A percentile compares a stretch with the other conserved stretches of the same genome.
Conservation (phyloP, 1,139 yeast genomes). For the Yamadazyma kanchanaburiensis region DNA sequence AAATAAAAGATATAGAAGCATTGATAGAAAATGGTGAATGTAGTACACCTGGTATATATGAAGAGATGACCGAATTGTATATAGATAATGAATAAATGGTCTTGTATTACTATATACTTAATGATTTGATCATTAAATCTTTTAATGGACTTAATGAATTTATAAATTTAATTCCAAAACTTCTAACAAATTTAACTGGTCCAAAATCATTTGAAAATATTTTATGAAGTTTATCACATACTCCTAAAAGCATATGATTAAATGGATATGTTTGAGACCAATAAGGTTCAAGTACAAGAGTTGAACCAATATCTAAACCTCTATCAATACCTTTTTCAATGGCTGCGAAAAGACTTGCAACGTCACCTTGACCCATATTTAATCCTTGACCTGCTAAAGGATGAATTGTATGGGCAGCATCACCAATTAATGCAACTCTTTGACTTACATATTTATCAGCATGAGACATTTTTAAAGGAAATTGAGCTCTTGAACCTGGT, state of each 20-base stretch:
- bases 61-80: slow-evolving; percentile 45
- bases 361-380: slow-evolving; percentile 98
- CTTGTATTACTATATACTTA: slow-evolving; percentile 5
- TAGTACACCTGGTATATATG: slow-evolving; percentile 45
- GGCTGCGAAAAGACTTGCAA: slow-evolving; percentile 63
- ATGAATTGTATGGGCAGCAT: slow-evolving; percentile 97
- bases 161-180: slow-evolving; percentile 69
- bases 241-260: slow-evolving; percentile 79
- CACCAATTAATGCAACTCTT: slow-evolving; percentile 89
- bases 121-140: slow-evolving; percentile 35
- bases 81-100: slow-evolving; percentile 19
- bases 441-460: slow-evolving; percentile 86
- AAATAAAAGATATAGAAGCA: slow-evolving; percentile 72
- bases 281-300: slow-evolving; percentile 82
- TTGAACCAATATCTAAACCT: slow-evolving; percentile 86
- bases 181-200: slow-evolving; percentile 73
- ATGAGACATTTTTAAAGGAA: slow-evolving; percentile 86
- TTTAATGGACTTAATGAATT: slow-evolving; percentile 65
- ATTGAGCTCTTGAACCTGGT: slow-evolving; percentile 72
- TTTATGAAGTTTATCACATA: slow-evolving; percentile 90
- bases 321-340: slow-evolving; percentile 67
- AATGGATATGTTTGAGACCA: slow-evolving; percentile 76
- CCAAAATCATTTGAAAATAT: slow-evolving; percentile 70
- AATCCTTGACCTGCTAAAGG: slow-evolving; percentile 98
- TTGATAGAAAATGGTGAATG: slow-evolving; percentile 53